Percentiles rank a stretch among this genome's conserved stretches.
Conservation (phyloP, 345 rosid species). For the Citrus medica region DNA sequence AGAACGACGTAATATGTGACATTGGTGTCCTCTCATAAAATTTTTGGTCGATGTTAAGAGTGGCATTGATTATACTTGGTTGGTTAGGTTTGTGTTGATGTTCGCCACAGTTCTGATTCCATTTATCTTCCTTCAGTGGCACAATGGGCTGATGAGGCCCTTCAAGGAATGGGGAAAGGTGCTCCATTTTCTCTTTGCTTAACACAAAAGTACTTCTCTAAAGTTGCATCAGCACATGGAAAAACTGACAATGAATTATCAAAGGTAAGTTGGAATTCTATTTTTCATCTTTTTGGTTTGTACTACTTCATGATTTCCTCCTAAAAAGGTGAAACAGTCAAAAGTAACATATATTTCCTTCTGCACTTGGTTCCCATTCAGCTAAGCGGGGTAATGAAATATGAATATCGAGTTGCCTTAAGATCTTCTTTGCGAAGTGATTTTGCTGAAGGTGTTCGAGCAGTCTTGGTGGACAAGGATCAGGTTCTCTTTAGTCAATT, state of each 20-base stretch:
- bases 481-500: conserved; percentile 47
- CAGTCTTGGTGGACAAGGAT: conserved; percentile 92
- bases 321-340: background rate
- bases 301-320: background rate
- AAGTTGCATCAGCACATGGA: conserved; percentile 65
- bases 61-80: background rate
- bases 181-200: conserved; percentile 93
- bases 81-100: background rate
- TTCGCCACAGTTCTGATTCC: background rate
- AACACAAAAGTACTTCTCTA: conserved; percentile 65
- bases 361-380: conserved; percentile 22
- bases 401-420: conserved; percentile 80
- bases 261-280: conserved; percentile 41
- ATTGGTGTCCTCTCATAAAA: background rate
- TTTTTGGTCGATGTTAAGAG: background rate
- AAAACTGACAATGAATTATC: conserved; percentile 51
- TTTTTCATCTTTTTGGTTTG: background rate
- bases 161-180: conserved; percentile 74
- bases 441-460: conserved; percentile 91
- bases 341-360: conserved; percentile 2
- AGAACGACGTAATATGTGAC: background rate
- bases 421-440: conserved; percentile 66
- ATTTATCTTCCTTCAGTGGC: conserved; percentile 38
- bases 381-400: conserved; percentile 84
- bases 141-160: conserved; percentile 87